Conservation (phyloP, 1,139 yeast genomes). For the Debaryomycetaceae sp. region DNA sequence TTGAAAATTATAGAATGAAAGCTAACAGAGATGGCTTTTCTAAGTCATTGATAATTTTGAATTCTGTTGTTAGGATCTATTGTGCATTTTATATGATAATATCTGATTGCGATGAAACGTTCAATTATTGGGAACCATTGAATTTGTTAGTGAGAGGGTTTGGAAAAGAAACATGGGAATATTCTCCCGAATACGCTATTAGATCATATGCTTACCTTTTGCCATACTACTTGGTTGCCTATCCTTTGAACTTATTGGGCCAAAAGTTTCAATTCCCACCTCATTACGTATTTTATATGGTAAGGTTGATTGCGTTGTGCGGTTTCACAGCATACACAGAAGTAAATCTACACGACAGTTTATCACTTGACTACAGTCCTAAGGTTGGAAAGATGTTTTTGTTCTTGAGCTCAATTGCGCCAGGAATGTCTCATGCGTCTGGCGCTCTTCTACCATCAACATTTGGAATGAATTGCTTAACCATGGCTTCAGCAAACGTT, state of each 20-base stretch:
- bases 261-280: constrained; percentile 19
- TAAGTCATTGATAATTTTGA: constrained; percentile 19
- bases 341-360: constrained; percentile 42
- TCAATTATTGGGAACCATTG: constrained; percentile 92
- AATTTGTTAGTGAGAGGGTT: constrained; percentile 74
- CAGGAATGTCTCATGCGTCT: constrained; percentile 85
- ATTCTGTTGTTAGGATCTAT: constrained; percentile 37
- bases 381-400: constrained; percentile 59
- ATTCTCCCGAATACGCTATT: constrained; percentile 86
- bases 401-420: constrained; percentile 38
- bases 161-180: constrained; percentile 97
- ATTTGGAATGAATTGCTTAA: constrained; percentile 68
- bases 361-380: constrained; percentile 31
- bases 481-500: constrained; percentile 50
- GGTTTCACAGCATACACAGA: constrained; percentile 55
- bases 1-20: background rate
- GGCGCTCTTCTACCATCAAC: constrained; percentile 85
- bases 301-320: constrained; percentile 53
- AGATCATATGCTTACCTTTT: constrained; percentile 77
- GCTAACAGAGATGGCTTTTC: constrained; percentile 2
- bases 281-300: constrained; percentile 46
- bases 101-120: constrained; percentile 83
- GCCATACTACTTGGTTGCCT: constrained; percentile 45
- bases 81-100: constrained; percentile 61
- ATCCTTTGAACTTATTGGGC: constrained; percentile 29